Base-by-base conservation (phyloP, 2,329 filamentous ascomycete species). In the Fusarium oxysporum region DNA sequence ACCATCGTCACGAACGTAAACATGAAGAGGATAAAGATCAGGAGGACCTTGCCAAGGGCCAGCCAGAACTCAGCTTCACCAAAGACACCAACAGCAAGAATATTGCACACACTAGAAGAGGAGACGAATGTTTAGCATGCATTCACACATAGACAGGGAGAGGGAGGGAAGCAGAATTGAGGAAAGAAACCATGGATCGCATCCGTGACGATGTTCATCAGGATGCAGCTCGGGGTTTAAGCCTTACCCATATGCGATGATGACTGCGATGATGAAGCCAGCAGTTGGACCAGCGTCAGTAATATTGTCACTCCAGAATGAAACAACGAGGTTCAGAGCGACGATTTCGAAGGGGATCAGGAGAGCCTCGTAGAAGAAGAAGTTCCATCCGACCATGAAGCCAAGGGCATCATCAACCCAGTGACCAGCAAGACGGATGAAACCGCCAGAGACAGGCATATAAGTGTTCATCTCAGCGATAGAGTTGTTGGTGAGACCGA, bases 31-130 rank as follows among this genome's bases (percentile, higher is more conserved):
- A 75, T 67, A 37, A 75, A 65, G 72, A 75, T 75, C 55, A 75
- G 62, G 4, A 75, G 28, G 33, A 75, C 41, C 30, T 75, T 75
- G 56, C 72, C 72, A 4, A 58, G 56, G 23, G 72, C 73, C 11
- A 74, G 62, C 72, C 72, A 74, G 55, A 74, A 74, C 56, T 74
- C 72, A 57, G 72, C 72, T 73, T 74, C 72, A 62, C 72, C 72
- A 40, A 75, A 75, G 32, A 75, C 45, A 65, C 72, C 72, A 54
- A 75, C 72, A 60, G 72, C 72, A 56, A 75, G 53, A 19, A 75
- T 3, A 74, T 92, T 91, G 33, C 45, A n/a, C 47, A 75, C 44
- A 61, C 70, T 76, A 71, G 56, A 72, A 62, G 32, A 60, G 33
- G 44, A 57, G 51, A 68, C 61, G 51, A 50, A 69, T 30, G 68